Percentiles rank a stretch among this genome's conserved stretches.
phyloP scores from a whole-genome alignment of 768 basidiomycete species.

The Collybia sp. region DNA sequence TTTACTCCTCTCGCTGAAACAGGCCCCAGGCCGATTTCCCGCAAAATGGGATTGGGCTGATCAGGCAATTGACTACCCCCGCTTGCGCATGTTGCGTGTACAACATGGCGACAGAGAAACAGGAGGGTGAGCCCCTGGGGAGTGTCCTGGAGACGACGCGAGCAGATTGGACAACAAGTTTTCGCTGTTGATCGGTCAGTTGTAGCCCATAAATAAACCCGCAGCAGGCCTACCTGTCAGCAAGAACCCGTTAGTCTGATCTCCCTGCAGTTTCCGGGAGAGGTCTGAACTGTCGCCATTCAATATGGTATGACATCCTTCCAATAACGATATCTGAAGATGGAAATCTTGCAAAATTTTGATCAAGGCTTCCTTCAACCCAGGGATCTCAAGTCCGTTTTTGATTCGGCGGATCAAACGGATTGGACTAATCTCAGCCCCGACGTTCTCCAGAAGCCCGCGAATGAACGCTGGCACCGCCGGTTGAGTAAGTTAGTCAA shows the following conservation, averaged over 20 bases:
- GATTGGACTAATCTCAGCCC: constrained; percentile 93
- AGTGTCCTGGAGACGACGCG: constrained; percentile 48
- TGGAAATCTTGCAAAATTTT: constrained; percentile 98
- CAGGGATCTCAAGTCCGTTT: constrained; percentile 95
- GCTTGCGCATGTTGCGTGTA: constrained; percentile 77
- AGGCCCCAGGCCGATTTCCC: constrained; percentile 36
- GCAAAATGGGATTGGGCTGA: constrained; percentile 50
- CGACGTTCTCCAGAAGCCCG: constrained; percentile 91
- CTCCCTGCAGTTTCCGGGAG: constrained; percentile 59
- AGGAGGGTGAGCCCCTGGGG: constrained; percentile 62
- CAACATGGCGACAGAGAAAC: constrained; percentile 86
- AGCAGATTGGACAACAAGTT: constrained; percentile 64
- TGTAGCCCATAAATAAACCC: neutral
- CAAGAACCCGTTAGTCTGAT: constrained; percentile 80
- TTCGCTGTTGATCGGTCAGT: constrained; percentile 39
- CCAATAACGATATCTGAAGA: constrained; percentile 86
- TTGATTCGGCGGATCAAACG: constrained; percentile 91
- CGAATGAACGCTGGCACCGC: constrained; percentile 76
- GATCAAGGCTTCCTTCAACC: constrained; percentile 89
- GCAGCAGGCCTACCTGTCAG: constrained; percentile 47
- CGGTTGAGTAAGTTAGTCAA: neutral
- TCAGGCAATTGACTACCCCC: constrained; percentile 59
- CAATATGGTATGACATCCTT: constrained; percentile 87
- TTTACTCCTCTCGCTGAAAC: constrained; percentile 42
- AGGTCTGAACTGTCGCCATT: constrained; percentile 78